Evolutionary conservation across 768 basidiomycete genomes (phyloP).

Genomic region (Pulveroboletus sp.): DNA sequence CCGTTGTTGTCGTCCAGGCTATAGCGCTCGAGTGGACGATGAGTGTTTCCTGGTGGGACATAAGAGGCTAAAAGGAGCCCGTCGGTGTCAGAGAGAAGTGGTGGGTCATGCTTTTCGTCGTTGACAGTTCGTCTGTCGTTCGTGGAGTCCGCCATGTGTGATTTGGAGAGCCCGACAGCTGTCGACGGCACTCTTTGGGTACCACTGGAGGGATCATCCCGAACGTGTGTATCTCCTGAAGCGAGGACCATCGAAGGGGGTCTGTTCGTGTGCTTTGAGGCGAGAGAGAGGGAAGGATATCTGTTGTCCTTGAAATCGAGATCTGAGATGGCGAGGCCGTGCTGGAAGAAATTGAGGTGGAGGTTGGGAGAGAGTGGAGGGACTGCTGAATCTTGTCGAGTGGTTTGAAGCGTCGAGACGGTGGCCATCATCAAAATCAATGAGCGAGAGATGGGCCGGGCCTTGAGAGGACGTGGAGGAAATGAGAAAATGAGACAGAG

Average conservation of each 20-base stretch:
- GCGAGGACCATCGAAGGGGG: conserved; percentile 29
- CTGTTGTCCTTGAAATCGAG: conserved; percentile 62
- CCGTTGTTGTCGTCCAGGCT: conserved; percentile 37
- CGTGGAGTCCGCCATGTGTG: conserved; percentile 12
- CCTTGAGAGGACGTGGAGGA: conserved; percentile 12
- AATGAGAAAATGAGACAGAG: conserved; percentile 5
- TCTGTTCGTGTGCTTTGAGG: conserved; percentile 20
- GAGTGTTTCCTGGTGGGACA: conserved; percentile 40
- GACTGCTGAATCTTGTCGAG: conserved; percentile 37
- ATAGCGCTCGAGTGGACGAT: conserved; percentile 48
- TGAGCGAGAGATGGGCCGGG: conserved; percentile 19
- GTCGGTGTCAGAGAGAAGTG: conserved; percentile 12
- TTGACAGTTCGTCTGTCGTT: conserved; percentile 23
- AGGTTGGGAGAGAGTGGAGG: conserved; percentile 31
- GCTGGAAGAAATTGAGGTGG: conserved; percentile 44
- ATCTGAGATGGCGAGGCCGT: conserved; percentile 50
- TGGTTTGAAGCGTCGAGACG: conserved; percentile 47
- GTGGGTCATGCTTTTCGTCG: conserved; percentile 20
- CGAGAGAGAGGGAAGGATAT: conserved; percentile 39
- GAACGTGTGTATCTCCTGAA: conserved; percentile 24
- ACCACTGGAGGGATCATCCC: conserved; percentile 16
- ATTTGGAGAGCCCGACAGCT: conserved; percentile 11
- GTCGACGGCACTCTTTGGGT: conserved; percentile 11
- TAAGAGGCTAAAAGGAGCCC: conserved; percentile 37
- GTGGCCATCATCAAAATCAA: conserved; percentile 34